phyloP scores from a whole-genome alignment of 495 filamentous ascomycete species.

The Penicillium desertorum region DNA sequence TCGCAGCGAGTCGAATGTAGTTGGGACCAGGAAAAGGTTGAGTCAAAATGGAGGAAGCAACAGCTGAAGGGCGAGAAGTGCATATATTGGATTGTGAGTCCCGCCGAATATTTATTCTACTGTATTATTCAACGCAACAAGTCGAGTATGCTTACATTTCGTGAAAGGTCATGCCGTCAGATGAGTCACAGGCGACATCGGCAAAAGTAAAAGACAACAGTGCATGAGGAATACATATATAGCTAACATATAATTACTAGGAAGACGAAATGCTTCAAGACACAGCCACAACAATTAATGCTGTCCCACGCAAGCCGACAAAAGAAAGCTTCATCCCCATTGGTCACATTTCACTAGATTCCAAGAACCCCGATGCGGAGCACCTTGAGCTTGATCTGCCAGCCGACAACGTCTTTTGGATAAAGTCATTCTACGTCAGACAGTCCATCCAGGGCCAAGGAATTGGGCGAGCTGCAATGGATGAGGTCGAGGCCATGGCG shows the following conservation, averaged over 20 bases:
- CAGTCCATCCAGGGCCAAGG: slow-evolving; percentile 25
- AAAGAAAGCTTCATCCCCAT: slow-evolving; percentile 23
- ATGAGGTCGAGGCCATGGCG: slow-evolving; percentile 30
- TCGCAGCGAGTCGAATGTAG: slow-evolving; percentile 26
- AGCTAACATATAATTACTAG: slow-evolving; percentile 7
- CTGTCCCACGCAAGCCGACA: slow-evolving; percentile 17
- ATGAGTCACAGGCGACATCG: slow-evolving; percentile 9
- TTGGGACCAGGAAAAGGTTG: slow-evolving; percentile 27
- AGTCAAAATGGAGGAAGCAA: slow-evolving; percentile 18
- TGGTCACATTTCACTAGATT: slow-evolving; percentile 35
- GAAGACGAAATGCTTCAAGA: slow-evolving; percentile 17
- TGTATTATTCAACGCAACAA: background rate
- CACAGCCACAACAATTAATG: slow-evolving; percentile 26
- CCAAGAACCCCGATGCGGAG: slow-evolving; percentile 18
- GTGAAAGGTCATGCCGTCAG: slow-evolving; percentile 12
- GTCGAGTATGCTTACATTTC: background rate
- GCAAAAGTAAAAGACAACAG: background rate
- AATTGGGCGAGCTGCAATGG: slow-evolving; percentile 32
- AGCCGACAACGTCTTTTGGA: slow-evolving; percentile 23
- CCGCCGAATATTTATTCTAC: background rate
- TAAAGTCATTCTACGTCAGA: slow-evolving; percentile 30
- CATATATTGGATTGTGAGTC: slow-evolving; percentile 34
- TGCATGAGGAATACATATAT: background rate
- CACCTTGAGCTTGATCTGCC: slow-evolving; percentile 22
- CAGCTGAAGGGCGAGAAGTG: slow-evolving; percentile 26